A percentile compares a stretch with the other conserved stretches of the same genome.
phyloP scores from a whole-genome alignment of 257 asterid genomes.

The Euphrasia confusa region DNA sequence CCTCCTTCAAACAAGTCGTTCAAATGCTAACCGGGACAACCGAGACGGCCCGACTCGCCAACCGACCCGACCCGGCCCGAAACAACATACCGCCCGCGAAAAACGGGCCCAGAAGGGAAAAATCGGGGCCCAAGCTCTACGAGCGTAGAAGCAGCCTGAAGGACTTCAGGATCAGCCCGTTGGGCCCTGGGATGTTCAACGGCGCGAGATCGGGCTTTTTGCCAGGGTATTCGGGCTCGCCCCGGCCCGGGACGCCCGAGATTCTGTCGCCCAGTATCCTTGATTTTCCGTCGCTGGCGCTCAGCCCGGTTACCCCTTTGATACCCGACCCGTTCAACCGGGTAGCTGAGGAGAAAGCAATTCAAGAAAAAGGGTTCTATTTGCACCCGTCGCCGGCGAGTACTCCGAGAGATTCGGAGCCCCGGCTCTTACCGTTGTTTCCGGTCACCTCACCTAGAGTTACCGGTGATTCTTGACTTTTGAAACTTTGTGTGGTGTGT shows the following conservation, averaged over 20 bases:
- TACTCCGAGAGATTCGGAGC: constrained; percentile 83
- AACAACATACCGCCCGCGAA: constrained; percentile 61
- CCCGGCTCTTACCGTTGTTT: constrained; percentile 70
- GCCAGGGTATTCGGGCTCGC: constrained; percentile 43
- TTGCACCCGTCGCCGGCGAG: constrained; percentile 78
- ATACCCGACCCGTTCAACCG: constrained; percentile 86
- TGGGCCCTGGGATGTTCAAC: constrained; percentile 39
- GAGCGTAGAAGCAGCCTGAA: constrained; percentile 75
- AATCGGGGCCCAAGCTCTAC: constrained; percentile 61
- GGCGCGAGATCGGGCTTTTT: constrained; percentile 24
- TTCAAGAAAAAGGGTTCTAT: constrained; percentile 71
- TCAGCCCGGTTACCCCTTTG: constrained; percentile 91
- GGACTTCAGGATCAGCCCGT: constrained; percentile 70
- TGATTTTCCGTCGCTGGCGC: constrained; percentile 70
- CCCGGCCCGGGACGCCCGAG: constrained; percentile 54
- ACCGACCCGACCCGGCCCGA: not conserved
- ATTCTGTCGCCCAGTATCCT: constrained; percentile 78
- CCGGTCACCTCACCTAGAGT: constrained; percentile 82
- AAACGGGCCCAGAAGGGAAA: constrained; percentile 56
- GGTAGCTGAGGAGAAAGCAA: constrained; percentile 64
- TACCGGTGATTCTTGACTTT: constrained; percentile 44
- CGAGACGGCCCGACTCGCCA: constrained; percentile 36
- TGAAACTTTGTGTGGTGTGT: too few species aligned
- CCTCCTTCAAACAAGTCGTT: constrained; percentile 89
- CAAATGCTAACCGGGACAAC: constrained; percentile 89